Base-by-base conservation (phyloP, 768 basidiomycete genomes). In the Podaxis sp. region DNA sequence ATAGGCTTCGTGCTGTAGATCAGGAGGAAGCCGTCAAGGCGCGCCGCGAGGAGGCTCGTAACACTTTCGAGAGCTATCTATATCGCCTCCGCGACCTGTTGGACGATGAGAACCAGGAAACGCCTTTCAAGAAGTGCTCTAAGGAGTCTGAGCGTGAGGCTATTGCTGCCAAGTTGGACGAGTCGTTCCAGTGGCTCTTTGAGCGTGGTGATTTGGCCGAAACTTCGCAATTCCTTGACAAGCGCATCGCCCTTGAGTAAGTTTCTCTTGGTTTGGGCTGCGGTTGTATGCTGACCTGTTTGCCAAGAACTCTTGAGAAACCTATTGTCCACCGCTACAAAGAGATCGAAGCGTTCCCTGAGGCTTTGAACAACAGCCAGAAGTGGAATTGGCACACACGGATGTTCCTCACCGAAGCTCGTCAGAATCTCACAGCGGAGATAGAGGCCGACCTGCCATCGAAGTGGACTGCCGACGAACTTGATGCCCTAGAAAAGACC, bases 1-100 rank as follows among this genome's bases (percentile, higher is more conserved):
- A 43, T 24, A 97, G 96, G 71, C 79, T 99, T 11, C 85, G 89
- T 12, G 85, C 87, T 9, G 80, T 96, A 63, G 92, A 96, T 66
- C 72, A 78, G 6, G 87, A 89, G 59, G 96, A 98, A 76, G 77
- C 80, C 2, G 83, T 87, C 17, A 94, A 93, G 72, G 81, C 79
- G 36, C 85, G 86, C 57, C 87, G 87, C 36, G 96, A 96, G 69
- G 97, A 98, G 72, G 93, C 94, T 2, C 82, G 90, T 33, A 99
- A 99, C 75, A 80, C 84, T 25, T 85, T 99, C 56, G 97, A 99
- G 74, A 86, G 89, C 36, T 97, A 97, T 71, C 75, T 98, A n/a
- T 99, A 99, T 77, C 85, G 89, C 63, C 76, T 97, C 37, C 88
- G 93, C 22, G 94, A 94, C 70, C 80, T 96, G 9, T 78, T 98